Evolutionary conservation across 164 flowering plant genomes (phyloP).

Genomic region (Houttuynia cordata): DNA sequence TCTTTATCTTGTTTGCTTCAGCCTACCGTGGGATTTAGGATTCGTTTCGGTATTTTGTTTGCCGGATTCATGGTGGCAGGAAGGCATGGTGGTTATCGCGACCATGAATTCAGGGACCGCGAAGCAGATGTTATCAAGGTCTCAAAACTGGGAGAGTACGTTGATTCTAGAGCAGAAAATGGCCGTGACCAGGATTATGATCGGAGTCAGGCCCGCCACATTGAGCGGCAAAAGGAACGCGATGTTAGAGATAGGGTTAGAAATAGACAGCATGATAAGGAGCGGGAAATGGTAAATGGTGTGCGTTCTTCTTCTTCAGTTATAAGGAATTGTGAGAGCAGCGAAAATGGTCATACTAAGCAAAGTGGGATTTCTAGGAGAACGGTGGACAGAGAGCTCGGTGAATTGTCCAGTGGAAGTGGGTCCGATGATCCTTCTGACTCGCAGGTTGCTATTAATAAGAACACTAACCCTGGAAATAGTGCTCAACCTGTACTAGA

Average conservation of each 20-base stretch:
- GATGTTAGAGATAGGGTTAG: slow-evolving; percentile 20
- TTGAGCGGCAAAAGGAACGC: slow-evolving; percentile 10
- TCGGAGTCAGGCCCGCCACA: slow-evolving; percentile 9
- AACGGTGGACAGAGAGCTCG: slow-evolving; percentile 52
- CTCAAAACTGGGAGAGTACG: slow-evolving; percentile 21
- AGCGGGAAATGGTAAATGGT: slow-evolving; percentile 28
- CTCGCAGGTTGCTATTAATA: slow-evolving; percentile 17
- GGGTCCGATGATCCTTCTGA: slow-evolving; percentile 63
- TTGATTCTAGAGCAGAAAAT: slow-evolving; percentile 24
- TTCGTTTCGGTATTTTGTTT: neutral
- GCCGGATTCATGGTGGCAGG: slow-evolving; percentile 63
- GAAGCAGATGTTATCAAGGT: slow-evolving; percentile 28
- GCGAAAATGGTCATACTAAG: slow-evolving; percentile 17
- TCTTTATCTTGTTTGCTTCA: neutral
- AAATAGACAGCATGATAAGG: slow-evolving; percentile 34
- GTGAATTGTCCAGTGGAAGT: slow-evolving; percentile 81
- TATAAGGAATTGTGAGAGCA: slow-evolving; percentile 36
- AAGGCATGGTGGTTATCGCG: slow-evolving; percentile 49
- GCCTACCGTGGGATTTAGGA: neutral
- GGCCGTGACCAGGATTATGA: slow-evolving; percentile 15
- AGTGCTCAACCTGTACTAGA: slow-evolving; percentile 25
- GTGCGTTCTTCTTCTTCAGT: slow-evolving; percentile 33
- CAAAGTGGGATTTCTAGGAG: slow-evolving; percentile 21
- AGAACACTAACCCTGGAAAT: slow-evolving; percentile 26
- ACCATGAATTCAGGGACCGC: slow-evolving; percentile 36